Percentiles rank a stretch among this genome's conserved stretches.
Evolutionary conservation across 306 rosid species (phyloP).

Genomic region (Castanospermum australe): DNA sequence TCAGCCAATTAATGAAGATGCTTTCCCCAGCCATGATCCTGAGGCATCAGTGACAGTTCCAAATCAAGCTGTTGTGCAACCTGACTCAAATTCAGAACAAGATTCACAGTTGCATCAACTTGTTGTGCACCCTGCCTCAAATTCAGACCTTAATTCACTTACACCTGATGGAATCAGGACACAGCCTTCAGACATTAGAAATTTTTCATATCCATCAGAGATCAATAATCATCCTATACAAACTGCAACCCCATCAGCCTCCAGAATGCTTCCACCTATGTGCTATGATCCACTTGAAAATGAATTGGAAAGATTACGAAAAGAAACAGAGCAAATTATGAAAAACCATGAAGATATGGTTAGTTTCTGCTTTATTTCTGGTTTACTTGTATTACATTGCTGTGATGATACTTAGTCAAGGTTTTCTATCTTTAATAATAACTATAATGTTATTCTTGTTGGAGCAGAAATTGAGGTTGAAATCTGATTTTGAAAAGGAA

Average conservation of each 20-base stretch:
- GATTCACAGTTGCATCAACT: constrained; percentile 17
- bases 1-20: constrained; percentile 4
- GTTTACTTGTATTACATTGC: constrained; percentile 10
- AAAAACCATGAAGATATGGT: constrained; percentile 61
- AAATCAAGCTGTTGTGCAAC: constrained; percentile 25
- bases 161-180: constrained; percentile 19
- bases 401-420: not conserved
- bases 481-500: constrained; percentile 70
- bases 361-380: constrained; percentile 37
- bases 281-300: constrained; percentile 60
- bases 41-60: constrained; percentile 26
- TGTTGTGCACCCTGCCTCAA: constrained; percentile 32
- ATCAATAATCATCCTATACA: constrained; percentile 44
- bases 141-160: constrained; percentile 20
- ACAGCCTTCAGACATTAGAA: constrained; percentile 39
- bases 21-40: constrained; percentile 3
- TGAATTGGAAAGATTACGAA: constrained; percentile 60
- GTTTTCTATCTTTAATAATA: constrained; percentile 22
- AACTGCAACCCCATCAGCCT: constrained; percentile 34
- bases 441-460: constrained; percentile 22
- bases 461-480: constrained; percentile 65
- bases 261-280: constrained; percentile 24
- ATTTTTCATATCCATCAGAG: constrained; percentile 36
- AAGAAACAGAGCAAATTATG: constrained; percentile 36
- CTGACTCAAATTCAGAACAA: constrained; percentile 6